Conservation (phyloP, 2,329 filamentous ascomycete genomes). For the Coniochaeta sp. region DNA sequence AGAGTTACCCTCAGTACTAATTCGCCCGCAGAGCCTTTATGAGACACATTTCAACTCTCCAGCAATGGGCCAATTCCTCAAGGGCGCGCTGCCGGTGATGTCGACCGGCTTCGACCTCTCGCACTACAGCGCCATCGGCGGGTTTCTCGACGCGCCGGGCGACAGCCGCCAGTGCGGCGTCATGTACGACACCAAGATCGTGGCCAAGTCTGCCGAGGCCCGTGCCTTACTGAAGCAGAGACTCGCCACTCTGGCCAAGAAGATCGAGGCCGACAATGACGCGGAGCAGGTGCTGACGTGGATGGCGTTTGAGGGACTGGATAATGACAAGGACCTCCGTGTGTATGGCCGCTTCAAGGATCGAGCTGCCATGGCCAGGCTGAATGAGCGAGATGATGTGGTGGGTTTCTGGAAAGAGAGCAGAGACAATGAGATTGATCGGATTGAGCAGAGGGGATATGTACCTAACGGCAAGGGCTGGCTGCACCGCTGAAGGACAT, state of each 20-base stretch:
- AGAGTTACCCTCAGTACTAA: not conserved
- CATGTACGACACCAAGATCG: slow-evolving; percentile 21
- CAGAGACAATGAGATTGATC: slow-evolving; percentile 16
- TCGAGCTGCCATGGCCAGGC: slow-evolving; percentile 17
- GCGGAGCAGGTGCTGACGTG: slow-evolving; percentile 15
- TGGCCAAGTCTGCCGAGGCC: slow-evolving; percentile 7
- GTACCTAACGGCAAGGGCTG: slow-evolving; percentile 23
- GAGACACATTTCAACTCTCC: slow-evolving; percentile 20
- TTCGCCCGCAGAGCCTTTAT: slow-evolving; percentile 18
- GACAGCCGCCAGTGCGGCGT: slow-evolving; percentile 15
- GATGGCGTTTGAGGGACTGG: slow-evolving; percentile 18
- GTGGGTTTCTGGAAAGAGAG: slow-evolving; percentile 17
- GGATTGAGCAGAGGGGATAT: slow-evolving; percentile 21
- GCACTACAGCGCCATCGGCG: slow-evolving; percentile 19
- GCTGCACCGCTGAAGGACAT: slow-evolving; percentile 15
- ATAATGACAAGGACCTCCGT: slow-evolving; percentile 18
- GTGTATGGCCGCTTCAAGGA: slow-evolving; percentile 19
- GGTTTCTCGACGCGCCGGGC: slow-evolving; percentile 20
- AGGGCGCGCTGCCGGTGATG: slow-evolving; percentile 16
- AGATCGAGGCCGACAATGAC: slow-evolving; percentile 9
- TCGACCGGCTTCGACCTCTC: slow-evolving; percentile 24
- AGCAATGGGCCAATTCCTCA: slow-evolving; percentile 21
- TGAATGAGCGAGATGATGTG: slow-evolving; percentile 16
- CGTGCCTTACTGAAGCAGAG: slow-evolving; percentile 7
- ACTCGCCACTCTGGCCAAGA: slow-evolving; percentile 7